Evolutionary conservation across 495 filamentous ascomycete genomes (phyloP).

Genomic region (Neurospora sublineolata): DNA sequence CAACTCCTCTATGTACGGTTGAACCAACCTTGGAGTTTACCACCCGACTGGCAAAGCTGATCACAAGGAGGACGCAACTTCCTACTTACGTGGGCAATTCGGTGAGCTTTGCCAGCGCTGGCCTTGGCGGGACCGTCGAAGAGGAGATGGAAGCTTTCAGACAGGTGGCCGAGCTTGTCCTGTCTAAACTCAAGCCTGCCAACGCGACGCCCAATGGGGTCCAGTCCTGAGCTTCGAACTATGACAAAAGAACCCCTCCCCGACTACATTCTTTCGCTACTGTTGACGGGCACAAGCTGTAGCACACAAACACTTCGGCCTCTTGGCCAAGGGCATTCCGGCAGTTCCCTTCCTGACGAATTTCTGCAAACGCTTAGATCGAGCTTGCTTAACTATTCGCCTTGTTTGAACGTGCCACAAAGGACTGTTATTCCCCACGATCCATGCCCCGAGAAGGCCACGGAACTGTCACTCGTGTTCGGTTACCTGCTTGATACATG

Average conservation of each 20-base stretch:
- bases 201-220: constrained; percentile 3
- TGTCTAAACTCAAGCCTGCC: constrained; percentile 36
- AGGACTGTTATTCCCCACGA: neutral
- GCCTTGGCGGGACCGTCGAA: constrained; percentile 64
- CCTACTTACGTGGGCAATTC: constrained; percentile 82
- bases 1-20: constrained; percentile 66
- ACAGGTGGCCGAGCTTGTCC: constrained; percentile 56
- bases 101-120: constrained; percentile 53
- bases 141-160: constrained; percentile 88
- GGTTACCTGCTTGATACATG: neutral
- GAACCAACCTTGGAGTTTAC: constrained; percentile 74
- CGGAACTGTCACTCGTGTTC: neutral
- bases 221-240: neutral
- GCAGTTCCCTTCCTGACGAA: neutral
- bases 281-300: neutral
- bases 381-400: neutral
- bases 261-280: neutral
- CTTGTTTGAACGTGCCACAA: neutral
- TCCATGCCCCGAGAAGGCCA: neutral
- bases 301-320: neutral
- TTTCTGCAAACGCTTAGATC: neutral
- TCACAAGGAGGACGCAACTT: constrained; percentile 54
- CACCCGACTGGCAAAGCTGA: constrained; percentile 67
- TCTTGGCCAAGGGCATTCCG: neutral
- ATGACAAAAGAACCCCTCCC: neutral